Percentiles rank a stretch among this genome's conserved stretches.
phyloP scores from a whole-genome alignment of 202 grass and related monocot genomes.

The Miscanthus sacchariflorus region DNA sequence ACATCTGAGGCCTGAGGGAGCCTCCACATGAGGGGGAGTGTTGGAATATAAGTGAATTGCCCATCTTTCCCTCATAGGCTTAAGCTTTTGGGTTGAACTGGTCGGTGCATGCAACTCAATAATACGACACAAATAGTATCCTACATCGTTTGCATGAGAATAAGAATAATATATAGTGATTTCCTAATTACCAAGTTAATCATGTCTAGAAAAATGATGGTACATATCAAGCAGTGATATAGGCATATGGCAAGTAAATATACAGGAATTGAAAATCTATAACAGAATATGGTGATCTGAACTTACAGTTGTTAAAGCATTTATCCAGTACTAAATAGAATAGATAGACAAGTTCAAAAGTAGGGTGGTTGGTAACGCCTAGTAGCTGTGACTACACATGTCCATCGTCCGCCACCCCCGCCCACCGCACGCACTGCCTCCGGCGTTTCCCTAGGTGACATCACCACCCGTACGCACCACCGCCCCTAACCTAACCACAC shows the following conservation, averaged over 20 bases:
- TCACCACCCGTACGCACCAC: background rate
- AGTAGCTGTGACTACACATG: background rate
- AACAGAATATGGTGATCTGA: background rate
- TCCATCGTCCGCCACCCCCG: background rate
- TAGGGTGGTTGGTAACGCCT: background rate
- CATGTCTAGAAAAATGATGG: background rate
- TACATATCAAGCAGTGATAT: background rate
- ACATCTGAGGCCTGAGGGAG: too few species aligned
- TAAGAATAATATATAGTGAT: conserved; percentile 5
- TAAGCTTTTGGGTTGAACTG: too few species aligned
- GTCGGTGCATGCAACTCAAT: too few species aligned
- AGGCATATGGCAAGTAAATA: background rate
- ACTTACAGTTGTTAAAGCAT: background rate
- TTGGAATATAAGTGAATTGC: too few species aligned
- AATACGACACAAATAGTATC: conserved; percentile 1
- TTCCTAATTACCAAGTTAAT: background rate
- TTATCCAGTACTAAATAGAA: background rate
- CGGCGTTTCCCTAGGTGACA: background rate
- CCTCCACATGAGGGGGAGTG: too few species aligned
- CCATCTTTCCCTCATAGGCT: too few species aligned
- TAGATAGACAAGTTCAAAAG: background rate
- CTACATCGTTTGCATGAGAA: conserved; percentile 10
- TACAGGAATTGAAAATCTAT: background rate
- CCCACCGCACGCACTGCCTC: background rate
- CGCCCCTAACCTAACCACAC: background rate